Evolutionary conservation across 345 rosid species (phyloP).

Genomic region (Euclidium syriacum): DNA sequence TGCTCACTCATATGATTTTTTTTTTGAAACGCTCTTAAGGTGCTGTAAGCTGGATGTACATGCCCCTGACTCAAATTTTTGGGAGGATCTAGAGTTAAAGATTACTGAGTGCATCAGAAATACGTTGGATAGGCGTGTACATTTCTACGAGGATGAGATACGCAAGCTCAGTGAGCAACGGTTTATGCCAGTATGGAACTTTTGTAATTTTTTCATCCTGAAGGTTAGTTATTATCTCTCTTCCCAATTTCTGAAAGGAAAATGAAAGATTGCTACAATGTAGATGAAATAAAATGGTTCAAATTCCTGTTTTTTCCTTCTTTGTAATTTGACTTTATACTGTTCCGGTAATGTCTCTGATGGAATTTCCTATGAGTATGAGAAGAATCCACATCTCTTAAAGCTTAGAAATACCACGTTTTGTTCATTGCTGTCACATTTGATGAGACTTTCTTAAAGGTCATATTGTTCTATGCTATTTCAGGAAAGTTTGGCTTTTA

Average conservation of each 20-base stretch:
- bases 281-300: background rate
- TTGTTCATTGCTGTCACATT: conserved; percentile 14
- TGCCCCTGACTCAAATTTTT: conserved; percentile 71
- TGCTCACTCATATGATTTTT: conserved; percentile 17
- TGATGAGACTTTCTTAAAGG: conserved; percentile 13
- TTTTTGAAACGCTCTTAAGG: conserved; percentile 44
- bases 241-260: conserved; percentile 19
- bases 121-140: conserved; percentile 84
- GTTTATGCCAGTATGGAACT: conserved; percentile 93
- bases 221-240: conserved; percentile 77
- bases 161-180: conserved; percentile 93
- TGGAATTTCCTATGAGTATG: background rate
- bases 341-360: conserved; percentile 1
- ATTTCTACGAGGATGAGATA: conserved; percentile 94
- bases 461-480: conserved; percentile 19
- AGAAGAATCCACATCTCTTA: background rate
- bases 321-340: background rate
- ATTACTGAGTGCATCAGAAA: conserved; percentile 76
- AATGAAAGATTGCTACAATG: background rate
- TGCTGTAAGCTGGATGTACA: conserved; percentile 91
- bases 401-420: background rate
- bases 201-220: conserved; percentile 91
- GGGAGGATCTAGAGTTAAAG: conserved; percentile 93
- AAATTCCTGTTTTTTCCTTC: background rate
- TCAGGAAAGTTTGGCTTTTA: conserved; percentile 99